phyloP scores from a whole-genome alignment of 495 filamentous ascomycete genomes.

The Apiosordaria backusii region DNA sequence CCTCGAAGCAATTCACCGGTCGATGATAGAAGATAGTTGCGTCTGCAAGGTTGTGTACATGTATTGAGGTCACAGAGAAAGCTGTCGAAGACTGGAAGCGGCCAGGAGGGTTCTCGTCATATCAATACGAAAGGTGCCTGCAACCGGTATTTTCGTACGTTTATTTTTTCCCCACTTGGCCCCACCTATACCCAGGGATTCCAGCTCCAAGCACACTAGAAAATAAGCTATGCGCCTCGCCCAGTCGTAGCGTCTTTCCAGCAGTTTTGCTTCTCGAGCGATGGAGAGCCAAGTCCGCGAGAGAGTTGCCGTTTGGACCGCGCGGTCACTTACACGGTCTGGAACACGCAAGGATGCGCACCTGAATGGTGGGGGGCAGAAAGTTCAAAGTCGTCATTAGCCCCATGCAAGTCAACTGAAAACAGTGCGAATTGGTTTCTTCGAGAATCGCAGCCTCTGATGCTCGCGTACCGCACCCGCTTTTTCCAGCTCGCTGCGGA shows the following conservation, averaged over 20 bases:
- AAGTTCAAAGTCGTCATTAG: conserved; percentile 20
- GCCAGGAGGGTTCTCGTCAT: neutral
- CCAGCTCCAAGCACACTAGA: neutral
- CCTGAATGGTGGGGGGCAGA: conserved; percentile 20
- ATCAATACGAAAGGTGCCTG: neutral
- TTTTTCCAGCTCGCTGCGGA: neutral
- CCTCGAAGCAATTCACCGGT: neutral
- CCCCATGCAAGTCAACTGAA: conserved; percentile 19
- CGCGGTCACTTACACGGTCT: conserved; percentile 12
- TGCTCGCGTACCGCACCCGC: conserved; percentile 1
- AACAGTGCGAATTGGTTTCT: conserved; percentile 26
- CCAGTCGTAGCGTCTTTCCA: neutral
- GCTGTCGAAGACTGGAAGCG: neutral
- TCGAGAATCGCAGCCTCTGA: neutral
- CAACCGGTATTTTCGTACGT: neutral
- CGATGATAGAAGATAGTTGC: neutral
- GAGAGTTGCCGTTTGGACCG: neutral
- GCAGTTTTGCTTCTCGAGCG: neutral
- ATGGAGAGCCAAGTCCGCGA: neutral
- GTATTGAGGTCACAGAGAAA: neutral
- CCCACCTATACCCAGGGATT: neutral
- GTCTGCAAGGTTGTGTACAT: neutral
- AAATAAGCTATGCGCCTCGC: neutral
- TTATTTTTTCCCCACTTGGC: neutral
- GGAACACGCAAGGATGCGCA: conserved; percentile 8